Evolutionary conservation across 768 basidiomycete species (phyloP).

Genomic region (Leucocoprinus leucothites): DNA sequence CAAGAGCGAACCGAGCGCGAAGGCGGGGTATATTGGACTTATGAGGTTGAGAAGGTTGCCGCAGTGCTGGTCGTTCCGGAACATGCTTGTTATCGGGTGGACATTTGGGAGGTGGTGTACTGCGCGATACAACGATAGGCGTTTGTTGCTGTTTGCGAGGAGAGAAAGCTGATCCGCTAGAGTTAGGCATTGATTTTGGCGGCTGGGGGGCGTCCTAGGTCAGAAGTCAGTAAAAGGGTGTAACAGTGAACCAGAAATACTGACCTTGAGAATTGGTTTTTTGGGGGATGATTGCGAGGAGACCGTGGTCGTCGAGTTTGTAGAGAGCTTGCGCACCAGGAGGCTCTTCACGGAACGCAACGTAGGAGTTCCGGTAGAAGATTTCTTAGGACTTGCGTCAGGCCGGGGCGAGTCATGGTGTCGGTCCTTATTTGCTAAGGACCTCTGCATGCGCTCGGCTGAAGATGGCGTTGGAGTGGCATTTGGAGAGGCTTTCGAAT

Average conservation of each 20-base stretch:
- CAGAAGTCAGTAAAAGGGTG: background rate
- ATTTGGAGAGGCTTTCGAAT: background rate
- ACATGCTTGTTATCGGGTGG: background rate
- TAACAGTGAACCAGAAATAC: too few species aligned
- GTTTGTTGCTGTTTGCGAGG: background rate
- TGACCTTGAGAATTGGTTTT: background rate
- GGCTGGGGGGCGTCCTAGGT: background rate
- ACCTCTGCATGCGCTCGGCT: background rate
- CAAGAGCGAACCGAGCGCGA: conserved; percentile 21
- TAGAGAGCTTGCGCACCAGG: conserved; percentile 5
- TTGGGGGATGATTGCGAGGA: background rate
- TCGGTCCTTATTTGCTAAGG: background rate
- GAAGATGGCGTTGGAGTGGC: background rate
- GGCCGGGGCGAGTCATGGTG: background rate
- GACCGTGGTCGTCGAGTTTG: background rate
- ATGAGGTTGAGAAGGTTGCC: conserved; percentile 4
- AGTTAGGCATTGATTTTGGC: background rate
- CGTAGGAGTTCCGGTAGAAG: conserved; percentile 3
- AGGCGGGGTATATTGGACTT: conserved; percentile 35
- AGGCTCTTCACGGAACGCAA: conserved; percentile 15
- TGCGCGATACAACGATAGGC: background rate
- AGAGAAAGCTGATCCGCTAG: background rate
- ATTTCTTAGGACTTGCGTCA: background rate
- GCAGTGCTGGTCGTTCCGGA: background rate
- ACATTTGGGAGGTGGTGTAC: background rate